phyloP scores from a whole-genome alignment of 2,329 filamentous ascomycete species.

The Microsporum audouinii region DNA sequence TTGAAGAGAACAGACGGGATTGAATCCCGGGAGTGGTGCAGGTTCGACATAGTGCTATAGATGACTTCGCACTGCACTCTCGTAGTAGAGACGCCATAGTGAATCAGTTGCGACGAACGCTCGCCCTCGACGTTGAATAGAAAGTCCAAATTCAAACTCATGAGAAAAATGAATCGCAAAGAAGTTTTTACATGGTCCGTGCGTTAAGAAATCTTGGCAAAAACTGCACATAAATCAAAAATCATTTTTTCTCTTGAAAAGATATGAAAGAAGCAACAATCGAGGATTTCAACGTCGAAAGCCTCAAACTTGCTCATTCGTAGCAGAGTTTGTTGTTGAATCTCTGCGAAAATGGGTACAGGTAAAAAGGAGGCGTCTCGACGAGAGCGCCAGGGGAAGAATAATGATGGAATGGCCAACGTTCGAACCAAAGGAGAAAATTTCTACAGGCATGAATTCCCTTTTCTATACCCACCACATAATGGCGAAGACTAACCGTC shows the following conservation, averaged over 20 bases:
- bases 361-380: constrained; percentile 83
- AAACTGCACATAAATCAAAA: constrained; percentile 12
- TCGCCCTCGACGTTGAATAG: not conserved
- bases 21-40: constrained; percentile 26
- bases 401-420: constrained; percentile 77
- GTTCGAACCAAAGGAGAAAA: constrained; percentile 94
- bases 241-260: constrained; percentile 22
- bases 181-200: constrained; percentile 12
- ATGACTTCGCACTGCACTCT: constrained; percentile 10
- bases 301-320: constrained; percentile 8
- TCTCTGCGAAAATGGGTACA: constrained; percentile 56
- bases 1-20: constrained; percentile 31
- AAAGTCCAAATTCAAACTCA: constrained; percentile 21
- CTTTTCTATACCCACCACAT: not conserved
- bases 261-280: constrained; percentile 2
- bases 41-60: constrained; percentile 29
- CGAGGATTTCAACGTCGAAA: not conserved
- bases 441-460: constrained; percentile 68
- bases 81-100: constrained; percentile 11
- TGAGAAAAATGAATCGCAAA: not conserved
- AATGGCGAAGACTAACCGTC: not conserved
- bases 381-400: constrained; percentile 74
- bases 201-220: constrained; percentile 12
- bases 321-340: constrained; percentile 9
- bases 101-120: not conserved